Evolutionary conservation across 176 grass and related monocot genomes (phyloP), one percentile per base, ranked within the genome.

Genomic region (Carex myosuroides): DNA sequence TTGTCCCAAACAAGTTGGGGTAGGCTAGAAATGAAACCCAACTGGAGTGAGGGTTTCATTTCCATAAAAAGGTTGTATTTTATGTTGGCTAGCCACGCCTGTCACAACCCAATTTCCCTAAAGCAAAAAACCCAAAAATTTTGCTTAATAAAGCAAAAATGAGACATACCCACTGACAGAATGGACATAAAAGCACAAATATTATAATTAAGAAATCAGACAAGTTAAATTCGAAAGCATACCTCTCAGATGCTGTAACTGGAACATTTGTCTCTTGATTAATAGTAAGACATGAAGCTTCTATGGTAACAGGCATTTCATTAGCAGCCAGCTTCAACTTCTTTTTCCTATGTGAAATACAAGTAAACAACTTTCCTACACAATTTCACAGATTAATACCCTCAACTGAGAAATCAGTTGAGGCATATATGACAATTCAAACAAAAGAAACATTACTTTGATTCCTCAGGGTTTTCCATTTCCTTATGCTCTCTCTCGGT

Each of bases 401-500:
- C 70, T 48, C 9, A 29, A 26, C 8, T 9, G 8, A 21, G 60
- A 22, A 26, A 32, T 76, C 68, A 71, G 39, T 22, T 71, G 39
- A 71, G 68, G 2, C 41, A 20, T 8, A 3, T 20, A 68, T 35
- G 17, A 75, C 11, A 53, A 82, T 17, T 24, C 9, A 65, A 46
- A 60, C n/a, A 22, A 55, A 60, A 61, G 26, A 24, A 76, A 30
- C 21, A 37, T 81, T 80, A 81, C 78, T 62, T 81, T 59, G 37
- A 6, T 39, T 62, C n/a, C 58, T 80, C 29, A 80, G 56, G 55
- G 8, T 11, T 16, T 62, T 81, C n/a, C n/a, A 81, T 22, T 39
- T 62, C 29, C 16, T 3, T 81, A n/a, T 81, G 78, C 58, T 81
- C 41, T 26, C 72, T 54, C 44, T 76, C 54, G 21, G 21, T 76